Base-by-base conservation (phyloP, 257 asterid species). In the Solanum gracilifrons region DNA sequence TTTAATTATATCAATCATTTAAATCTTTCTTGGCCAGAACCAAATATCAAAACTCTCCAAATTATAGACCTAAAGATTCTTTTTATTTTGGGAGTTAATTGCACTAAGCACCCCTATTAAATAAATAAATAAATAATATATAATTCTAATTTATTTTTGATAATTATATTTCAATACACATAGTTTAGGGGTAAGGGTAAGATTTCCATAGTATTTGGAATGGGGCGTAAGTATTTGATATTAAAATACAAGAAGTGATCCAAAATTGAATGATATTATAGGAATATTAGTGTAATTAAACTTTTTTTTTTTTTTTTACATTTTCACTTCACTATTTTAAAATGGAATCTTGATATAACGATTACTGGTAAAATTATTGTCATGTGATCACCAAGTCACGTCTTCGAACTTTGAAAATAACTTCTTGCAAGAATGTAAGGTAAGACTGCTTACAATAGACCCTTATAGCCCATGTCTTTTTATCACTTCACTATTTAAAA, bases 361-460 rank as follows among this genome's bases (percentile, higher is more conserved):
- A 0, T 64, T n/a, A 12, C 4, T 5, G 31, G 3, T 62, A n/a
- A 13, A 68, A 1, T 27, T 68, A 27, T 13, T 68, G 1, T 68
- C 10, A 27, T 13, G 2, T 68, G 0, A 13, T 27, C 9, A 6
- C 0, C 8, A 12, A 13, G 4, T 62, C 33, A 25, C 10, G 2
- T 4, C 9, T 66, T 66, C 9, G 7, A 66, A 6, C 9, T 27
- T 6, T 71, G 7, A 7, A 68, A 71, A 71, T 13, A 31, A 3
- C 1, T 15, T 71, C 23, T 15, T 31, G 1, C 3, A 29, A 9
- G 33, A 31, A 31, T 31, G 1, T 7, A 69, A 1, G 4, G 4
- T 69, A 69, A 69, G 6, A 3, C 2, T 69, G 12, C 2, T 0
- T 15, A 32, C 0, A 16, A 16, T 71, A 6, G 2, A 16, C 10